Evolutionary conservation across 768 basidiomycete genomes (phyloP).

Genomic region (Hericium rajendrae): DNA sequence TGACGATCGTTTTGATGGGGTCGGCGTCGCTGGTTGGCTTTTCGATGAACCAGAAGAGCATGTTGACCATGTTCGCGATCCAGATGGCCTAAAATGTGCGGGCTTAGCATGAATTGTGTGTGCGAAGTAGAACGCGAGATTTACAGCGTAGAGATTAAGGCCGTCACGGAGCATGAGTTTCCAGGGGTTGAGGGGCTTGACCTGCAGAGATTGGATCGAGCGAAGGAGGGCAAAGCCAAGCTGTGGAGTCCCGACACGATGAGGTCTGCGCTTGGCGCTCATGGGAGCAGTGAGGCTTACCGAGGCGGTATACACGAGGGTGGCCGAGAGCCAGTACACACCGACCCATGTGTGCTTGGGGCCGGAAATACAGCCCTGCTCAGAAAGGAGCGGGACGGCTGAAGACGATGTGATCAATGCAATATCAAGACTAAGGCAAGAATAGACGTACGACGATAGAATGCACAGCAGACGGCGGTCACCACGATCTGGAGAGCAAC

Average conservation of each 20-base stretch:
- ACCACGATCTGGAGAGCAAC: slow-evolving; percentile 60
- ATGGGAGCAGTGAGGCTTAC: slow-evolving; percentile 26
- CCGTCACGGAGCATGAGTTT: slow-evolving; percentile 87
- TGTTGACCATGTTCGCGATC: slow-evolving; percentile 73
- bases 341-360: slow-evolving; percentile 76
- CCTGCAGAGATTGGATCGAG: slow-evolving; percentile 45
- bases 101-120: background rate
- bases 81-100: slow-evolving; percentile 45
- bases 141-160: slow-evolving; percentile 72
- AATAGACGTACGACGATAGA: slow-evolving; percentile 54
- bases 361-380: slow-evolving; percentile 83
- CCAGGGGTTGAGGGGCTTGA: slow-evolving; percentile 58
- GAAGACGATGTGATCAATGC: slow-evolving; percentile 4
- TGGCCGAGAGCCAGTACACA: slow-evolving; percentile 77
- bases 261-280: background rate
- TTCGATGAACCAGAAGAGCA: slow-evolving; percentile 83
- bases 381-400: slow-evolving; percentile 62
- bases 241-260: slow-evolving; percentile 20
- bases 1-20: slow-evolving; percentile 74
- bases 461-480: slow-evolving; percentile 67
- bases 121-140: slow-evolving; percentile 16
- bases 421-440: slow-evolving; percentile 16
- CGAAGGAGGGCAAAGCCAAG: slow-evolving; percentile 52
- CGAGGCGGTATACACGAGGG: slow-evolving; percentile 61
- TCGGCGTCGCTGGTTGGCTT: slow-evolving; percentile 51